Conservation (phyloP, 441 rosid species). For the Croton laevigatus region DNA sequence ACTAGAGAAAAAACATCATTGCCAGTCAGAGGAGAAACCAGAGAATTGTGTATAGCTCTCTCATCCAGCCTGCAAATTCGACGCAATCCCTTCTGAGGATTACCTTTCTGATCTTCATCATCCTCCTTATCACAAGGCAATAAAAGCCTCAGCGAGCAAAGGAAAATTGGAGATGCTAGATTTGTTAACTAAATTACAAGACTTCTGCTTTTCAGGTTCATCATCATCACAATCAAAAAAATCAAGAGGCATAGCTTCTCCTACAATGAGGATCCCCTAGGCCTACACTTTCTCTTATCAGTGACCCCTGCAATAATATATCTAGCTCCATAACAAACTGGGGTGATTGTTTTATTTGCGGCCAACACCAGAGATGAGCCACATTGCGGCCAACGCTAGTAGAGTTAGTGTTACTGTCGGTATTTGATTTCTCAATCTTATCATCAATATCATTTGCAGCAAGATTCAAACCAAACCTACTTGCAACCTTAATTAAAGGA, state of each 20-base stretch:
- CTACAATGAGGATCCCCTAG: constrained; percentile 67
- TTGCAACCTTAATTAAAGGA: constrained; percentile 46
- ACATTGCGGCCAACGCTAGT: constrained; percentile 41
- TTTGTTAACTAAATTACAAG: constrained; percentile 12
- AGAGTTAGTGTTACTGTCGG: constrained; percentile 15
- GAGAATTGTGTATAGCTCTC: constrained; percentile 27
- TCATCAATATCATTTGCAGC: constrained; percentile 15
- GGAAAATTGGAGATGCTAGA: constrained; percentile 37
- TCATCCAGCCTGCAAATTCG: constrained; percentile 24
- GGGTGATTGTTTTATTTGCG: constrained; percentile 22
- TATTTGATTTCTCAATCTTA: constrained; percentile 30
- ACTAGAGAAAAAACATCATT: constrained; percentile 36
- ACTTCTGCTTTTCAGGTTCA: constrained; percentile 25
- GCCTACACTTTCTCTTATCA: constrained; percentile 86
- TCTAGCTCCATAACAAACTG: constrained; percentile 80
- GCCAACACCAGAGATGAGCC: constrained; percentile 39
- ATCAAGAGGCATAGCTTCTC: constrained; percentile 35
- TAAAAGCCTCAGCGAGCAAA: constrained; percentile 67
- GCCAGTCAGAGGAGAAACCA: constrained; percentile 32
- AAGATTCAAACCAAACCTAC: constrained; percentile 31
- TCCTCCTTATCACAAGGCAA: constrained; percentile 67
- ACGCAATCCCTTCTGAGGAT: constrained; percentile 26
- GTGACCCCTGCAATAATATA: constrained; percentile 71
- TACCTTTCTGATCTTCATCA: constrained; percentile 35
- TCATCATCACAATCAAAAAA: constrained; percentile 31